A percentile compares a stretch with the other conserved stretches of the same genome.
Conservation (phyloP, 371 early-diverging fungal genomes). For the Sporodiniella umbellata region DNA sequence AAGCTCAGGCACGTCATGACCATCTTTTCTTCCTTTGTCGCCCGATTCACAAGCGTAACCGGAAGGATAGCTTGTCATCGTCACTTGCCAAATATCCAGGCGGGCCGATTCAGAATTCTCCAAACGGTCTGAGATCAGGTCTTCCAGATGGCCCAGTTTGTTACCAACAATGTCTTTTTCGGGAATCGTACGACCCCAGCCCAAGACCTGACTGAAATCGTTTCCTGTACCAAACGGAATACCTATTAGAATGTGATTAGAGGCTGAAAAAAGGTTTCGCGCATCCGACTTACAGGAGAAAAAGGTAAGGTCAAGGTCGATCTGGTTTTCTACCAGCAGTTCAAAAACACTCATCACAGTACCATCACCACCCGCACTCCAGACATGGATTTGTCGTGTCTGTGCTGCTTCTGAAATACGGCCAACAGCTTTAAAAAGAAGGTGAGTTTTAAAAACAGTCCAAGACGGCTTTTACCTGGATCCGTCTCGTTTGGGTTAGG, state of each 20-base stretch:
- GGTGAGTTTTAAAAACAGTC: not conserved
- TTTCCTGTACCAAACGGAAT: constrained; percentile 70
- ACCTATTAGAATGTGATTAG: constrained; percentile 14
- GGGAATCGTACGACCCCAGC: constrained; percentile 62
- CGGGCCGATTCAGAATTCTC: constrained; percentile 52
- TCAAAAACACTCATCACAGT: constrained; percentile 64
- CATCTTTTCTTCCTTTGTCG: constrained; percentile 24
- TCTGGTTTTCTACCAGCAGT: constrained; percentile 39
- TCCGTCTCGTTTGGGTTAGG: not conserved
- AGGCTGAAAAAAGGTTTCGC: not conserved
- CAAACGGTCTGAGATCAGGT: constrained; percentile 45
- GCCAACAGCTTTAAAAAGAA: not conserved
- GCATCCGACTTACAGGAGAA: constrained; percentile 46
- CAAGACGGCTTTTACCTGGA: not conserved
- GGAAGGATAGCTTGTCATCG: constrained; percentile 37
- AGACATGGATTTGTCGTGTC: constrained; percentile 56
- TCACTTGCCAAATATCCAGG: constrained; percentile 63
- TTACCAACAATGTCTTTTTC: constrained; percentile 46
- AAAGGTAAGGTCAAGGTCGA: constrained; percentile 53
- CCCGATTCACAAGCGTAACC: constrained; percentile 50
- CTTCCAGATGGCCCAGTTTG: constrained; percentile 39
- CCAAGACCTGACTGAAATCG: constrained; percentile 62
- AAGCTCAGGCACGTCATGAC: constrained; percentile 22
- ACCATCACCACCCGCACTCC: constrained; percentile 69
- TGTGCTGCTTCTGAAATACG: constrained; percentile 8